These are phyloP conservation scores for Rhododendron kiyosumense DNA, from an alignment of 148 eudicot species.

Conservation along the genomic window DNA sequence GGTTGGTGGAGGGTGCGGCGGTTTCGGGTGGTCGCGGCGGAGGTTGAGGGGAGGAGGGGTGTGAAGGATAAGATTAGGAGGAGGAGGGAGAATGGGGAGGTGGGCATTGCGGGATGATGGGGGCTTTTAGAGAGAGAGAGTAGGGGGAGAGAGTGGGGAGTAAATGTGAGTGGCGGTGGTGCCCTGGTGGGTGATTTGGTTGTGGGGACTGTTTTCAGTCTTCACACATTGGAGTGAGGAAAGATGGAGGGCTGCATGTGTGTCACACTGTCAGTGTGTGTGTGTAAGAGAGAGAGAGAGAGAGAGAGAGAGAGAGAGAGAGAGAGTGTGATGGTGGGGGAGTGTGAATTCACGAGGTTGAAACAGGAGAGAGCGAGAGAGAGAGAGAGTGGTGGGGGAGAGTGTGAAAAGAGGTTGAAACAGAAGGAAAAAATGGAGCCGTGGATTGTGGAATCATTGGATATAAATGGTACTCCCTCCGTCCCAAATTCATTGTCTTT, in stretches of 20 bases:
- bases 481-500: too few relatives aligned
- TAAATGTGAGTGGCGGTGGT: not conserved
- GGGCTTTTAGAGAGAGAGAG: constrained; percentile 8
- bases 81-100: constrained; percentile 18
- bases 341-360: not conserved
- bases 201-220: not conserved
- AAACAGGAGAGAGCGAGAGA: not conserved
- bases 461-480: too few relatives aligned
- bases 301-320: too few relatives aligned
- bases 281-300: not conserved
- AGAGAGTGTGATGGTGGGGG: too few relatives aligned
- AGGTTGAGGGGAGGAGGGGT: not conserved
- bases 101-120: not conserved
- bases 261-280: not conserved
- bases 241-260: not conserved
- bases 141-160: not conserved
- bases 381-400: not conserved
- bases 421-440: not conserved
- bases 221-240: not conserved
- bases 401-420: not conserved
- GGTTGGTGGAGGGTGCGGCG: constrained; percentile 93
- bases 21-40: constrained; percentile 17
- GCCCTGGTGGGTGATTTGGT: not conserved
- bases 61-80: constrained; percentile 20
- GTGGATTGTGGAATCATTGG: not conserved